phyloP scores from a whole-genome alignment of 2,329 filamentous ascomycete genomes.

The Lasiodiplodia sp. region DNA sequence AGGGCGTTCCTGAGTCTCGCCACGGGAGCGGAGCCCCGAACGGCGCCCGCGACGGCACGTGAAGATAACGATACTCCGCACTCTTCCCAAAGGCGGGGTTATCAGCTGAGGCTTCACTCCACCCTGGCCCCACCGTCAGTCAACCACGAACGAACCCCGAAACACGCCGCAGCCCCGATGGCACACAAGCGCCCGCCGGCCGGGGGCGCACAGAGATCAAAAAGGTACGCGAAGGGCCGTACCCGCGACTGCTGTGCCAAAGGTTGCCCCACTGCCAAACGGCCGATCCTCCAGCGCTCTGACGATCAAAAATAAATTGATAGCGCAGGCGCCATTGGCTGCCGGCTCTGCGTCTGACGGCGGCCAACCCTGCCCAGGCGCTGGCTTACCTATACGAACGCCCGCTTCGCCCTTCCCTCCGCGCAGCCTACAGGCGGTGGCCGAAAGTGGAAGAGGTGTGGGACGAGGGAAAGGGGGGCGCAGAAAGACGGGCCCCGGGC shows the following conservation, averaged over 20 bases:
- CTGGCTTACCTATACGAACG: not conserved
- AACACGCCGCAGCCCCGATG: not conserved
- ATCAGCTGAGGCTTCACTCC: slow-evolving; percentile 13
- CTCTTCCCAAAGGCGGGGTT: slow-evolving; percentile 5
- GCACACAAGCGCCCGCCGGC: not conserved
- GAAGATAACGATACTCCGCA: slow-evolving; percentile 19
- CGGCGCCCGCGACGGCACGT: slow-evolving; percentile 2
- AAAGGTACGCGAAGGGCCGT: not conserved
- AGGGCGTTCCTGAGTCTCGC: not conserved
- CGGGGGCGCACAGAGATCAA: not conserved
- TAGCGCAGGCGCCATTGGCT: not conserved
- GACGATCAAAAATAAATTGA: not conserved
- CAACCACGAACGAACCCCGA: not conserved
- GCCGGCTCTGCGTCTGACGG: not conserved
- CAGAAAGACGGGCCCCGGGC: not conserved
- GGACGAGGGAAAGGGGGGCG: not conserved
- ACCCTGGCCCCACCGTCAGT: slow-evolving; percentile 18
- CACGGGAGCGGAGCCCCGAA: slow-evolving; percentile 1
- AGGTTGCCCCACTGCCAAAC: not conserved
- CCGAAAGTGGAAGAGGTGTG: not conserved
- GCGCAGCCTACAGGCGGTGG: not conserved
- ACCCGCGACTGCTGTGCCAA: not conserved
- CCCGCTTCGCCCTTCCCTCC: not conserved
- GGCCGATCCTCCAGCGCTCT: not conserved
- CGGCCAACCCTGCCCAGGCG: not conserved